Base-by-base conservation (phyloP, 179 eudicot species). In the Silene vulgaris region DNA sequence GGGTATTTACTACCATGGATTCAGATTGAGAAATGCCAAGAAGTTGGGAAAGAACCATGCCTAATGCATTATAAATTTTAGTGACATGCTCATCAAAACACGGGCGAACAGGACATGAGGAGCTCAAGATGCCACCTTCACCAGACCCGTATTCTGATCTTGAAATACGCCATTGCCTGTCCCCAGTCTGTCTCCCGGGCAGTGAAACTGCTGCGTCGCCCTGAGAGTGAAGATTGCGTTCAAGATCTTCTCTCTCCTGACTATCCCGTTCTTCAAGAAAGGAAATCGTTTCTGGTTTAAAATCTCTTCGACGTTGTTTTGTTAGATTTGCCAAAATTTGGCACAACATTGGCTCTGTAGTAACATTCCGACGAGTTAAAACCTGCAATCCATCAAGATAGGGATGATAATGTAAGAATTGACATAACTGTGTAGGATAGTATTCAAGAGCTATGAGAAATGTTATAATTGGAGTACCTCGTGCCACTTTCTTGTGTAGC, bases 181-280 rank as follows among this genome's bases (percentile, higher is more conserved):
- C 93, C 68, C 98, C 98, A 83, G 94, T 94, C 80, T 76, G 83
- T 86, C 98, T 89, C 74, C 98, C 98, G 30, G 98, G 97, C 73
- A 94, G 88, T 74, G 92, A 87, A 80, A 86, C 82, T 60, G 90
- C 86, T 63, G 77, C 57, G 54, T 86, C 88, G 37, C 82, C 90
- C 82, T 87, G 84, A 26, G 88, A 85, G 60, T 77, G 83, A 52
- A 85, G 76, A 82, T 79, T 82, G 66, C 84, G 83, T 74, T 90
- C 92, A 74, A 94, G 81, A 75, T 84, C 76, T 76, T 85, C 86
- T 70, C 60, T 77, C 84, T 94, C 98, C 71, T 71, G 76, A 77
- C 80, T 83, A 82, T 89, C 92, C 56, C 90, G 95, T 81, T 87
- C 87, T 75, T 89, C 88, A 68, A 92, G 91, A 56, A 76, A 57